A percentile compares a stretch with the other conserved stretches of the same genome.
phyloP scores from a whole-genome alignment of 352 stramenopile species.

The Pythium rhizo-oryzae region DNA sequence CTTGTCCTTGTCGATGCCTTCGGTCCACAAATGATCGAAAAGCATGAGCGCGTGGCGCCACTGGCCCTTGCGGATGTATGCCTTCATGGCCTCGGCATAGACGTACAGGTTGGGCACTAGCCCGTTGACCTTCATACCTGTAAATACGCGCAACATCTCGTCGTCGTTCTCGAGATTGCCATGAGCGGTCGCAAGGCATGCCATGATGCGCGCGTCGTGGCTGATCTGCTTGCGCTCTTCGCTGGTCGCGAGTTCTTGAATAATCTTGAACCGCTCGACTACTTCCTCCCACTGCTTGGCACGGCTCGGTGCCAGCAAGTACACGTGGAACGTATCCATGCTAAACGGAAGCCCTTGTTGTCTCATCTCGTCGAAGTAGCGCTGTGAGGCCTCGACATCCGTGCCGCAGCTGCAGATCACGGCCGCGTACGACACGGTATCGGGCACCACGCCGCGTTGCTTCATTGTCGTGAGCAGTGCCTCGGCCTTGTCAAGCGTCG shows the following conservation, averaged over 20 bases:
- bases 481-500: slow-evolving; percentile 40
- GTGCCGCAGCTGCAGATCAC: slow-evolving; percentile 55
- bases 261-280: slow-evolving; percentile 37
- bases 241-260: slow-evolving; percentile 4
- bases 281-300: slow-evolving; percentile 47
- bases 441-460: slow-evolving; percentile 35
- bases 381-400: slow-evolving; percentile 43
- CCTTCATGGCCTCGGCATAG: slow-evolving; percentile 69
- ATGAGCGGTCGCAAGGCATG: slow-evolving; percentile 63
- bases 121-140: slow-evolving; percentile 70
- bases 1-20: slow-evolving; percentile 42
- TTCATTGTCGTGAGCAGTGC: slow-evolving; percentile 51
- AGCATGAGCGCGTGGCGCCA: slow-evolving; percentile 75
- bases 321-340: slow-evolving; percentile 37
- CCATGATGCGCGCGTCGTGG: slow-evolving; percentile 59
- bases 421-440: slow-evolving; percentile 61
- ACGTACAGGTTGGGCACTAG: slow-evolving; percentile 69
- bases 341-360: slow-evolving; percentile 22
- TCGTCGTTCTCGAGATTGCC: slow-evolving; percentile 43
- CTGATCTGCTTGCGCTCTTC: slow-evolving; percentile 34
- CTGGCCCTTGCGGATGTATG: slow-evolving; percentile 64
- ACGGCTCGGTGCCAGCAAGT: slow-evolving; percentile 36
- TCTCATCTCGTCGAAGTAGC: slow-evolving; percentile 49
- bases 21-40: slow-evolving; percentile 68
- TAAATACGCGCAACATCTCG: slow-evolving; percentile 69